A percentile compares a stretch with the other conserved stretches of the same genome.
Conservation (phyloP, 2,329 filamentous ascomycete genomes). For the Aspergillus candidus region DNA sequence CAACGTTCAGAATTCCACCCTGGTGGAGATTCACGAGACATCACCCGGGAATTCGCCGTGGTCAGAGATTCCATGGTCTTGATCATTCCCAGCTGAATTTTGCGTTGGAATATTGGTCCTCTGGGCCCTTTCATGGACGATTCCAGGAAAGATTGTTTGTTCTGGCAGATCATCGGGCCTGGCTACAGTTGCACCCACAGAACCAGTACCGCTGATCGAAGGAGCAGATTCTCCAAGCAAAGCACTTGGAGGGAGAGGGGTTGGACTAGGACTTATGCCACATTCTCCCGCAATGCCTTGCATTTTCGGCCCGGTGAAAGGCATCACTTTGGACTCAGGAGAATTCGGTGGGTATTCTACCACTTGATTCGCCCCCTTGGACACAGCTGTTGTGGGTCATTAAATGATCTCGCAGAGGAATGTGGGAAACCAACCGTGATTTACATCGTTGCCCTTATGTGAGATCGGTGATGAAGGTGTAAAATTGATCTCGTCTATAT, state of each 20-base stretch:
- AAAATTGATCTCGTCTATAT: no score
- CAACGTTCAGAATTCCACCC: no score
- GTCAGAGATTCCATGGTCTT: not conserved
- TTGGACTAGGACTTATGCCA: not conserved
- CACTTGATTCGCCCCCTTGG: no score
- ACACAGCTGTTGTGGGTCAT: no score
- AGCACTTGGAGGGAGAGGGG: not conserved
- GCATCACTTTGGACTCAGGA: no score
- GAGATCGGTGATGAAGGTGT: no score
- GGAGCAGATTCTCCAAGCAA: slow-evolving; percentile 7
- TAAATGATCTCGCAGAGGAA: no score
- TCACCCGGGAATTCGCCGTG: no score
- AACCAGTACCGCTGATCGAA: not conserved
- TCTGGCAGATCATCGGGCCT: slow-evolving; percentile 22
- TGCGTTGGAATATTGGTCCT: slow-evolving; percentile 18
- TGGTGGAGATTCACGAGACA: no score
- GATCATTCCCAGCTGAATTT: not conserved
- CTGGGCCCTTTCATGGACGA: slow-evolving; percentile 35
- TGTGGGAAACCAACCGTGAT: no score
- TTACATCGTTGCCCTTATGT: no score
- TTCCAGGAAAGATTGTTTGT: slow-evolving; percentile 39
- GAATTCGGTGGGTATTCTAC: no score
- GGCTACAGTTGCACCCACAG: slow-evolving; percentile 5
- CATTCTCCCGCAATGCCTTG: not conserved
- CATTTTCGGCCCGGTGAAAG: not conserved